Percentiles rank a stretch among this genome's conserved stretches.
These are phyloP conservation scores for Penicillium fimorum DNA, from an alignment of 495 filamentous ascomycete genomes.

Conservation along the genomic window DNA sequence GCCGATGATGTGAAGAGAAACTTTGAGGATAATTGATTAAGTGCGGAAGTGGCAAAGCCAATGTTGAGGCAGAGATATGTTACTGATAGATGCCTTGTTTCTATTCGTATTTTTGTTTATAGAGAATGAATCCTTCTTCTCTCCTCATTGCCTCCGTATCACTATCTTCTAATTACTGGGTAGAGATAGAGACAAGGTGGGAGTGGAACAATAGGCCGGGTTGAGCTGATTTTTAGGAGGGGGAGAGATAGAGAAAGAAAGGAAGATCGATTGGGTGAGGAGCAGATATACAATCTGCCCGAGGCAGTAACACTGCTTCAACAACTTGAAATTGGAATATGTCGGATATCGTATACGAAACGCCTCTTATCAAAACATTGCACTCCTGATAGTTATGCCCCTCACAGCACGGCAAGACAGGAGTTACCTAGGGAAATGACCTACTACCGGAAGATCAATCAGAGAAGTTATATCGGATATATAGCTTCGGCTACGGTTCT, in stretches of 20 bases:
- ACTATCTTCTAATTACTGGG: not conserved
- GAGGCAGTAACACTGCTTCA: too few species aligned
- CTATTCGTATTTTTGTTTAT: too few species aligned
- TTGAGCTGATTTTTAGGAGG: too few species aligned
- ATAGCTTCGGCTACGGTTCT: not conserved
- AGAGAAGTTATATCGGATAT: not conserved
- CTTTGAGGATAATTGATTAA: conserved; percentile 22
- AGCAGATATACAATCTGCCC: too few species aligned
- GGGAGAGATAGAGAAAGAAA: too few species aligned
- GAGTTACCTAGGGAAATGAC: conserved; percentile 8
- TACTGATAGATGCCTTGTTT: too few species aligned
- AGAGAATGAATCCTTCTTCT: too few species aligned
- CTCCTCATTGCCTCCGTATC: too few species aligned
- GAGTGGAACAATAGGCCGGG: too few species aligned
- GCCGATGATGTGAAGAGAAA: conserved; percentile 31
- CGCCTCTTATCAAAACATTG: not conserved
- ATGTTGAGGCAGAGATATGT: not conserved
- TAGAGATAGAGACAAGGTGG: too few species aligned
- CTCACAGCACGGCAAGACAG: not conserved
- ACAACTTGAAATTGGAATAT: not conserved
- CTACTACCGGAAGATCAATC: conserved; percentile 1
- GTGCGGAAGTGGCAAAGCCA: not conserved
- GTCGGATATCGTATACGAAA: not conserved
- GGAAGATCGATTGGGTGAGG: too few species aligned
- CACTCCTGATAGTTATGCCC: not conserved